These are phyloP conservation scores for Apiotrichum sp. DNA, from an alignment of 1,284 basidiomycete species.

Conservation along the genomic window DNA sequence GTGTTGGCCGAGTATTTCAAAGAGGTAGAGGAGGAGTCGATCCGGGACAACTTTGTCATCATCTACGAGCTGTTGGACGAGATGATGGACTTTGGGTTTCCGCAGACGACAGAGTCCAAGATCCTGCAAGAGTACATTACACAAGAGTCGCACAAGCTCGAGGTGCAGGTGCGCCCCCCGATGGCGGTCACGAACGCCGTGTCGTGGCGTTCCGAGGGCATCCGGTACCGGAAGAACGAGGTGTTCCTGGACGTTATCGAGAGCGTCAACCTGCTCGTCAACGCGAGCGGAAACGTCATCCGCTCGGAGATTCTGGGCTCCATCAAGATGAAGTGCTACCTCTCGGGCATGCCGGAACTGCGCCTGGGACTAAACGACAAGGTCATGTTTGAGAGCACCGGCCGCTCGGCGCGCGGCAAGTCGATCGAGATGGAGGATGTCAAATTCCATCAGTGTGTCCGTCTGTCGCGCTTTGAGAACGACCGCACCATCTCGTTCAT, in stretches of 20 bases:
- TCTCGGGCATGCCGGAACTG: slow-evolving; percentile 97
- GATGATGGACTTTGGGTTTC: slow-evolving; percentile 99
- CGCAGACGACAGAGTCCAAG: slow-evolving; percentile 98
- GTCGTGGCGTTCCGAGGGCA: slow-evolving; percentile 96
- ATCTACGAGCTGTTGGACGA: slow-evolving; percentile 97
- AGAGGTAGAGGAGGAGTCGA: slow-evolving; percentile 97
- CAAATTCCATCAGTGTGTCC: slow-evolving; percentile 99
- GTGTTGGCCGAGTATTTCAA: slow-evolving; percentile 96
- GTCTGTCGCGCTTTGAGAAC: slow-evolving; percentile 98
- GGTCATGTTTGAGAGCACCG: slow-evolving; percentile 98
- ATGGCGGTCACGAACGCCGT: slow-evolving; percentile 99
- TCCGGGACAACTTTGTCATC: slow-evolving; percentile 97
- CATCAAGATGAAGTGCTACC: slow-evolving; percentile 99
- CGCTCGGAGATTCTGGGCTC: slow-evolving; percentile 95
- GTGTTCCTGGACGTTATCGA: slow-evolving; percentile 99
- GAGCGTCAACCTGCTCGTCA: slow-evolving; percentile 93
- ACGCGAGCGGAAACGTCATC: slow-evolving; percentile 93
- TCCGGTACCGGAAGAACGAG: slow-evolving; percentile 97
- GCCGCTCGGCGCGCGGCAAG: slow-evolving; percentile 87
- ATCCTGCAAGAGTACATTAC: slow-evolving; percentile 97
- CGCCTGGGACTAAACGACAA: slow-evolving; percentile 96
- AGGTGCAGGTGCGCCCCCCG: slow-evolving; percentile 90
- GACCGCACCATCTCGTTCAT: slow-evolving; percentile 99
- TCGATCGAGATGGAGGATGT: slow-evolving; percentile 99
- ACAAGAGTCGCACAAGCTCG: slow-evolving; percentile 97